A percentile compares a stretch with the other conserved stretches of the same genome.
Evolutionary conservation across 352 stramenopile genomes (phyloP).

Genomic region (Phytophthora crassamura): DNA sequence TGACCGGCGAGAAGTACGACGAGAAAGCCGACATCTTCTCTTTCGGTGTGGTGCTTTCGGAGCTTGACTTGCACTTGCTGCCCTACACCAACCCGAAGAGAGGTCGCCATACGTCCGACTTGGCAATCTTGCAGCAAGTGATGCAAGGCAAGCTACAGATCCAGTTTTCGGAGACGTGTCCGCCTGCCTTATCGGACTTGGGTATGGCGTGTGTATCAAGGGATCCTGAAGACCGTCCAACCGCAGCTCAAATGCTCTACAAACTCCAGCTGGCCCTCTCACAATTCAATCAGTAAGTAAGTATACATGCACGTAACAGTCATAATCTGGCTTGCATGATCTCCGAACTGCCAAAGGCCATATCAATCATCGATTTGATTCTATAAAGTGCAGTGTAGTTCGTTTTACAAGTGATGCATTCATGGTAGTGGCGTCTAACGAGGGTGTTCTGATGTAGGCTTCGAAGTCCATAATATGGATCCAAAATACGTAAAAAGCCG

Average conservation of each 20-base stretch:
- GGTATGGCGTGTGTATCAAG: slow-evolving; percentile 11
- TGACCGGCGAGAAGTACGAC: slow-evolving; percentile 19
- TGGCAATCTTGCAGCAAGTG: slow-evolving; percentile 26
- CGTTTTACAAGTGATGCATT: too few relatives aligned
- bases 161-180: slow-evolving; percentile 5
- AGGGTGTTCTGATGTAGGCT: too few relatives aligned
- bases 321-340: too few relatives aligned
- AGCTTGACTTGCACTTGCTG: slow-evolving; percentile 20
- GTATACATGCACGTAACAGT: too few relatives aligned
- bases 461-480: too few relatives aligned
- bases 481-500: too few relatives aligned
- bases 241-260: slow-evolving; percentile 16
- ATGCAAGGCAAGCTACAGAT: slow-evolving; percentile 13
- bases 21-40: slow-evolving; percentile 29
- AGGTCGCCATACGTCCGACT: slow-evolving; percentile 13
- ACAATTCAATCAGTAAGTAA: not conserved
- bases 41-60: slow-evolving; percentile 26
- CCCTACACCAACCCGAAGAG: slow-evolving; percentile 6
- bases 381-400: too few relatives aligned
- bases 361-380: too few relatives aligned
- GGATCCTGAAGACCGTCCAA: slow-evolving; percentile 5
- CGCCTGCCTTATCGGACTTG: slow-evolving; percentile 1
- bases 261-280: slow-evolving; percentile 3
- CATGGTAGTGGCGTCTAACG: too few relatives aligned
- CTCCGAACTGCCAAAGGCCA: too few relatives aligned